Evolutionary conservation across 371 early-diverging fungal genomes (phyloP).

Genomic region (Apophysomyces trapeziformis): DNA sequence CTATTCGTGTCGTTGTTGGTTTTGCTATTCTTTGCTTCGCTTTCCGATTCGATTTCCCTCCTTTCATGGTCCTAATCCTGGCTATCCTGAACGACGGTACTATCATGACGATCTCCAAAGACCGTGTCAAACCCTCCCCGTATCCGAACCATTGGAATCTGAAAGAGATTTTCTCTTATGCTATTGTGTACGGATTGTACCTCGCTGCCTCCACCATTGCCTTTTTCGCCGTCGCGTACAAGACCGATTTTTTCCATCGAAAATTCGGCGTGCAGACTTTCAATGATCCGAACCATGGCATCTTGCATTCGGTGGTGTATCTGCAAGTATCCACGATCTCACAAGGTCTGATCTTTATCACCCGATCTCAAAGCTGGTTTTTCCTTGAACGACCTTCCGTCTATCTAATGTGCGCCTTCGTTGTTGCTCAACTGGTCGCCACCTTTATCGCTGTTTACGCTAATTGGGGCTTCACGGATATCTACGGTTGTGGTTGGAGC

Average conservation of each 20-base stretch:
- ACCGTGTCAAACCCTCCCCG: conserved; percentile 60
- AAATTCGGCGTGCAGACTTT: conserved; percentile 40
- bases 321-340: conserved; percentile 64
- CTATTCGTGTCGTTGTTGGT: conserved; percentile 64
- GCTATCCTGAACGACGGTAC: conserved; percentile 66
- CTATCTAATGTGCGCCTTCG: conserved; percentile 49
- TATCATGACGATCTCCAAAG: conserved; percentile 64
- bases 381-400: conserved; percentile 59
- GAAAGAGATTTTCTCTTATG: conserved; percentile 59
- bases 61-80: conserved; percentile 64
- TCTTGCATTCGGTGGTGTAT: conserved; percentile 59
- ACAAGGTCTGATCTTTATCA: conserved; percentile 63
- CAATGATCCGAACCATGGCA: conserved; percentile 42
- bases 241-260: conserved; percentile 50
- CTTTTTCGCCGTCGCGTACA: conserved; percentile 46
- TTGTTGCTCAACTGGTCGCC: conserved; percentile 59
- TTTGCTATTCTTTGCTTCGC: conserved; percentile 61
- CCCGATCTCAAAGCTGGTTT: conserved; percentile 60
- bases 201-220: conserved; percentile 59
- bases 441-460: conserved; percentile 65
- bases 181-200: conserved; percentile 60
- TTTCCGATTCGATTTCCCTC: conserved; percentile 65
- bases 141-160: conserved; percentile 63
- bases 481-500: conserved; percentile 59
- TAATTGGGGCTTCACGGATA: conserved; percentile 62